Base-by-base conservation (phyloP, 495 filamentous ascomycete genomes). In the Penicillium flavigenum region DNA sequence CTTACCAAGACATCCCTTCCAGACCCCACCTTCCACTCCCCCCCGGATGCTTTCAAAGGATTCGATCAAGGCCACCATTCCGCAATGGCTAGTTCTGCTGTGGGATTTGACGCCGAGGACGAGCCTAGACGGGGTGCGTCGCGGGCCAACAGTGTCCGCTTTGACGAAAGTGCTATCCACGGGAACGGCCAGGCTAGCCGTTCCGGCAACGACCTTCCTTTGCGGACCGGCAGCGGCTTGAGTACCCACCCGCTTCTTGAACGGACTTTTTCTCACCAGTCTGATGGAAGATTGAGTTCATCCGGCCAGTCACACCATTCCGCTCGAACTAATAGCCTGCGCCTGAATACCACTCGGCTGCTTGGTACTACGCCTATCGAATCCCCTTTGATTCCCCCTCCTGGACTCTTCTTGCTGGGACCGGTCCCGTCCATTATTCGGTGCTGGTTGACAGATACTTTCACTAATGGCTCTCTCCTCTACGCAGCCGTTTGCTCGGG, bases 121-220 rank as follows among this genome's bases (percentile, higher is more conserved):
- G 92, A 97, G 68, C 95, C 93, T 4, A 81, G 95, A 56, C 83
- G 95, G 54, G 94, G 94, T 6, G 86, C 91, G 31, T 98, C 95
- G 29, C 82, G 94, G 60, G 94, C 94, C 20, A 98, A 98, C 65
- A 98, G 95, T 71, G 94, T 98, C 59, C 89, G 94, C n/a, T 98
- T 98, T 64, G 94, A 98, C 67, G 92, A 97, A 69, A 96, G 90
- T 66, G 93, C 95, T 3, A 84, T 96, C 56, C 92, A 96, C 60
- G 89, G 90, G 47, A 89, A 89, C 80, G 87, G 87, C 36, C 91
- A 93, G 58, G 84, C 86, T 43, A 87, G 84, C 60, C 85, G 92
- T 27, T 84, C 89, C 51, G 92, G 88, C 24, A 83, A 85, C 31
- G 94, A 98, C 51, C 83, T 89, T 46, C 88, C 88, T 10, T 76